These are phyloP conservation scores for Dryadomyces quercivorus DNA, from an alignment of 2,329 filamentous ascomycete genomes.

Conservation along the genomic window DNA sequence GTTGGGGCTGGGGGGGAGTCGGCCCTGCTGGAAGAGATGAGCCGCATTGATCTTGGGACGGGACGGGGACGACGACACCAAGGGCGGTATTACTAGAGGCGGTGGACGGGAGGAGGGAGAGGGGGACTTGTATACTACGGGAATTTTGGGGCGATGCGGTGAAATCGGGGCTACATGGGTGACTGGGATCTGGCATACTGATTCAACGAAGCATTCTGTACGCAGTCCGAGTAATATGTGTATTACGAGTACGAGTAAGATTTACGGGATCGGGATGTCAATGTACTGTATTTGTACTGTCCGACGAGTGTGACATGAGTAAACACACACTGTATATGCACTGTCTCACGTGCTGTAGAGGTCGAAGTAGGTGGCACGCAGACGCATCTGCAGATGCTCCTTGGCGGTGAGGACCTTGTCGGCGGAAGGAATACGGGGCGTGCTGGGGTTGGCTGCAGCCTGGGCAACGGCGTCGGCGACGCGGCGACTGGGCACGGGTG, in stretches of 20 bases:
- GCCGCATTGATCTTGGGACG: constrained; percentile 51
- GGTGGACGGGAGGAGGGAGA: no score
- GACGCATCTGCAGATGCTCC: constrained; percentile 49
- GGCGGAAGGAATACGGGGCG: not conserved
- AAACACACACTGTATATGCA: not conserved
- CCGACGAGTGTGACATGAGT: no score
- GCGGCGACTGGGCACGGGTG: constrained; percentile 46
- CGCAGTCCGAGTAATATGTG: no score
- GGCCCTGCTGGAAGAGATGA: constrained; percentile 61
- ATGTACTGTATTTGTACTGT: not conserved
- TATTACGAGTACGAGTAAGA: not conserved
- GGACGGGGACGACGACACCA: constrained; percentile 41
- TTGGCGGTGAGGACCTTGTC: constrained; percentile 47
- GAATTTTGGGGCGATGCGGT: no score
- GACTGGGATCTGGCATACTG: not conserved
- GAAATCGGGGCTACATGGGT: no score
- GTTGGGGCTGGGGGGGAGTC: constrained; percentile 31
- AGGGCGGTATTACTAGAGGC: constrained; percentile 4
- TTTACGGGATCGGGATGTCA: not conserved
- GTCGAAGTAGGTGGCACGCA: constrained; percentile 45
- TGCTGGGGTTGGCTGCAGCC: constrained; percentile 12
- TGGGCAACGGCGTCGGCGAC: constrained; percentile 29
- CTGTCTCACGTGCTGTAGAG: constrained; percentile 27
- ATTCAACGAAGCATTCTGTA: not conserved
- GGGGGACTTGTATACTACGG: no score